Conservation (phyloP, 768 basidiomycete species). For the Lentinula guzmanii region DNA sequence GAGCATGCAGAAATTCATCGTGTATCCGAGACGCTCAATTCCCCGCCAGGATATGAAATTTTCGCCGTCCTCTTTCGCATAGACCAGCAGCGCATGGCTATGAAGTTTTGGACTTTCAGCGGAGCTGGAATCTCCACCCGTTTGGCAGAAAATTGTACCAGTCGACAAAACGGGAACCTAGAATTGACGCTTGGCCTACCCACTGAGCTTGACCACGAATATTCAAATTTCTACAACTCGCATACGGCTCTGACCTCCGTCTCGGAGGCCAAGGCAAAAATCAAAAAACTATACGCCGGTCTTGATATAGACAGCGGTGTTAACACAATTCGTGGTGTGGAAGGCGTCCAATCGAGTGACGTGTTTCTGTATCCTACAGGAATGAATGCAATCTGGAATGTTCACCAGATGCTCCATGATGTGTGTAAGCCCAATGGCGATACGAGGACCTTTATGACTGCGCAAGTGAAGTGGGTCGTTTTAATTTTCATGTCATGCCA, state of each 20-base stretch:
- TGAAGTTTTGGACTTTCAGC: constrained; percentile 95
- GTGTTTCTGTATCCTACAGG: constrained; percentile 85
- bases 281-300: neutral
- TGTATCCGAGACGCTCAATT: constrained; percentile 59
- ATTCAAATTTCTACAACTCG: neutral
- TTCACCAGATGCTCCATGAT: constrained; percentile 65
- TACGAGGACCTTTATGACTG: constrained; percentile 19
- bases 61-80: constrained; percentile 57
- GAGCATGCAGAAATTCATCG: constrained; percentile 55
- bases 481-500: constrained; percentile 52
- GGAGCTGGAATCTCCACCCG: constrained; percentile 89
- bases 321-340: constrained; percentile 58
- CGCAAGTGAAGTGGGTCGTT: constrained; percentile 46
- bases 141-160: constrained; percentile 75
- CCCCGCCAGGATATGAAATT: constrained; percentile 69
- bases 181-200: constrained; percentile 44
- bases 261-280: neutral
- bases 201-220: neutral
- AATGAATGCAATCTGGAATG: constrained; percentile 93
- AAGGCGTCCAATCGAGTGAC: constrained; percentile 74
- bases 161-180: constrained; percentile 50
- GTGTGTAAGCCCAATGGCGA: constrained; percentile 63
- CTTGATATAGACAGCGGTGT: neutral
- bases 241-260: neutral
- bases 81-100: constrained; percentile 52